These are phyloP conservation scores for Amauroascus niger DNA, from an alignment of 2,329 filamentous ascomycete genomes.

Conservation along the genomic window DNA sequence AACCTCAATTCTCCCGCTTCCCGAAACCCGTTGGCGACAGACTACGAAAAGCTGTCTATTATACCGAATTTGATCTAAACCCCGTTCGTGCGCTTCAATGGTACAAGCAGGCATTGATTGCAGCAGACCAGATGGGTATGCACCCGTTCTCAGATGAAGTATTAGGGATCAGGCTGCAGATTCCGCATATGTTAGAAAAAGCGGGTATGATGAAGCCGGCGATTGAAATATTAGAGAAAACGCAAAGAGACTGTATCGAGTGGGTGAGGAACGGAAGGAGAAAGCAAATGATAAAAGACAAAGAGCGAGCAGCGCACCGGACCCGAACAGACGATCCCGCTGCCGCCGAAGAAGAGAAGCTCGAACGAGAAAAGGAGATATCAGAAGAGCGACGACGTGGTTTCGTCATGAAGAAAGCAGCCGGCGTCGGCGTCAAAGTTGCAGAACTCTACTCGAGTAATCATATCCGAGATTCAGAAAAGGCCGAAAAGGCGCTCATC, in stretches of 20 bases:
- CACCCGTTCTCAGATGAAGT: slow-evolving; percentile 88
- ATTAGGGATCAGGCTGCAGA: slow-evolving; percentile 74
- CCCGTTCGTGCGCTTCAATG: slow-evolving; percentile 69
- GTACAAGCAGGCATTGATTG: slow-evolving; percentile 68
- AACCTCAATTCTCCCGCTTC: slow-evolving; percentile 36
- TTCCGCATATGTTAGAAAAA: slow-evolving; percentile 70
- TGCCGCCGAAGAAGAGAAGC: slow-evolving; percentile 10
- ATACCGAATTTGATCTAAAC: slow-evolving; percentile 66
- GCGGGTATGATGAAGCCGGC: slow-evolving; percentile 60
- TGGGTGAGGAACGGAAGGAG: slow-evolving; percentile 28
- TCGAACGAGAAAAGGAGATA: slow-evolving; percentile 17
- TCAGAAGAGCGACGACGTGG: slow-evolving; percentile 41
- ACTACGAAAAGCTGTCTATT: slow-evolving; percentile 77
- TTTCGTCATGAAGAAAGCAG: slow-evolving; percentile 51
- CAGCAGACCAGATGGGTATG: slow-evolving; percentile 63
- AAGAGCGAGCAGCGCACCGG: slow-evolving; percentile 13
- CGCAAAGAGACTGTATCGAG: slow-evolving; percentile 56
- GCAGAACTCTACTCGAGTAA: slow-evolving; percentile 71
- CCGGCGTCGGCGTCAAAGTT: slow-evolving; percentile 72
- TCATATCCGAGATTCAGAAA: slow-evolving; percentile 62
- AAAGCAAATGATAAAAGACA: slow-evolving; percentile 18
- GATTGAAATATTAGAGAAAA: slow-evolving; percentile 66
- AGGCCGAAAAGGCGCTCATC: slow-evolving; percentile 63
- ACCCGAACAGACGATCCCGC: slow-evolving; percentile 3
- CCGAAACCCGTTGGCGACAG: slow-evolving; percentile 43